A percentile compares a stretch with the other conserved stretches of the same genome.
These are phyloP conservation scores for Adansonia digitata DNA, from an alignment of 345 rosid species.

Conservation along the genomic window DNA sequence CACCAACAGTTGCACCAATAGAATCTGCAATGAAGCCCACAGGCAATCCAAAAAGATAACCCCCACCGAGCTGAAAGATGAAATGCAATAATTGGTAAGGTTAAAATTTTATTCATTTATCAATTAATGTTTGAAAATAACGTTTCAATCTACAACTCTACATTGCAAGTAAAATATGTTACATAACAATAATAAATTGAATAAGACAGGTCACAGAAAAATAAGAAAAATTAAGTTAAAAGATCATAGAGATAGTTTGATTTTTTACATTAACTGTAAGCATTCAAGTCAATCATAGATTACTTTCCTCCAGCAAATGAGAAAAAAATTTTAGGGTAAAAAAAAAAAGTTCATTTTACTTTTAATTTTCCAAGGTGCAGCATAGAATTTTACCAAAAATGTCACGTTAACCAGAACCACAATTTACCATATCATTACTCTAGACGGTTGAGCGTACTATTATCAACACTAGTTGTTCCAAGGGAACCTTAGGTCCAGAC, in stretches of 20 bases:
- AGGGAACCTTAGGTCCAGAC: background rate
- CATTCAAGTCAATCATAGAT: background rate
- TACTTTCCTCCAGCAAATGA: background rate
- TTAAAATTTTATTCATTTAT: background rate
- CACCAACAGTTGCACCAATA: constrained; percentile 85
- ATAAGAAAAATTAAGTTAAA: background rate
- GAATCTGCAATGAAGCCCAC: constrained; percentile 95
- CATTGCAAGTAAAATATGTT: background rate
- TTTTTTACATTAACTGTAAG: background rate
- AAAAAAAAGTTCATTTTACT: background rate
- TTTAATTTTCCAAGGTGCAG: background rate
- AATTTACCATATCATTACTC: background rate
- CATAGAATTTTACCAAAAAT: background rate
- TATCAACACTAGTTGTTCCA: background rate
- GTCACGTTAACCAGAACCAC: background rate
- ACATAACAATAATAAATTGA: background rate
- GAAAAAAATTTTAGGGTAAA: background rate
- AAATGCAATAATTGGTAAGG: background rate
- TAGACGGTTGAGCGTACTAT: background rate
- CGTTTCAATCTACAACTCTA: background rate
- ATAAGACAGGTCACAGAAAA: background rate
- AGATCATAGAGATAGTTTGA: background rate
- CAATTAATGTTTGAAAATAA: background rate
- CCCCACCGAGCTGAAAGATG: constrained; percentile 88
- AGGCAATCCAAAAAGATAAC: constrained; percentile 96